Evolutionary conservation across 176 grass and related monocot genomes (phyloP).

Genomic region (Melocanna baccifera): DNA sequence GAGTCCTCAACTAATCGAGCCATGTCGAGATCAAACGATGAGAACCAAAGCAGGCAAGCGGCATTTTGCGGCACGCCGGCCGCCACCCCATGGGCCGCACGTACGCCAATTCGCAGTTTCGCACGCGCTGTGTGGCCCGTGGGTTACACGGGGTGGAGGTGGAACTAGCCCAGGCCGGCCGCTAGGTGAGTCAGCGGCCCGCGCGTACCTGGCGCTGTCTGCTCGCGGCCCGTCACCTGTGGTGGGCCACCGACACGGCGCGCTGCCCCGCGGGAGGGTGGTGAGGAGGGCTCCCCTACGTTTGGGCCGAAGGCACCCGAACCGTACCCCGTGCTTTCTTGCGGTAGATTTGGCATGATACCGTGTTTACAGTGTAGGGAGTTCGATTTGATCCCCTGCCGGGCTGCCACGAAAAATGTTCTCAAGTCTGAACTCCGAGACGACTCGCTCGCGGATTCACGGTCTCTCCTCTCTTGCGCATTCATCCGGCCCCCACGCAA

Average conservation of each 20-base stretch:
- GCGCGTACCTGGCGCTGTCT: neutral
- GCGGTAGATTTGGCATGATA: neutral
- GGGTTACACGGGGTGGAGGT: neutral
- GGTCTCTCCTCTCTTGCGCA: neutral
- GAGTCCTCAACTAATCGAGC: neutral
- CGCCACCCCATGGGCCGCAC: neutral
- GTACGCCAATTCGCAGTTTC: neutral
- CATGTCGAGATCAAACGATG: neutral
- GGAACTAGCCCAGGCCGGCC: neutral
- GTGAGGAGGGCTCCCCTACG: too few species aligned
- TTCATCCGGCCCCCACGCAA: neutral
- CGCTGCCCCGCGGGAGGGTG: too few species aligned
- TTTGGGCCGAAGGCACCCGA: neutral
- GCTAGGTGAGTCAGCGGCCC: neutral
- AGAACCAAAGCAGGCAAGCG: neutral
- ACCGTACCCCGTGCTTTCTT: too few species aligned
- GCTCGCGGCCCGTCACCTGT: neutral
- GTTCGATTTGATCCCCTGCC: neutral
- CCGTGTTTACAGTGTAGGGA: neutral
- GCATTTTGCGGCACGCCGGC: neutral
- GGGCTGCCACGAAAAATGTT: neutral
- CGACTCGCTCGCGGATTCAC: neutral
- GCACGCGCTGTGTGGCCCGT: neutral
- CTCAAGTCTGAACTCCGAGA: neutral
- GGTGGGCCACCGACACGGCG: too few species aligned